Conservation (phyloP, 441 rosid genomes). For the Hura crepitans region DNA sequence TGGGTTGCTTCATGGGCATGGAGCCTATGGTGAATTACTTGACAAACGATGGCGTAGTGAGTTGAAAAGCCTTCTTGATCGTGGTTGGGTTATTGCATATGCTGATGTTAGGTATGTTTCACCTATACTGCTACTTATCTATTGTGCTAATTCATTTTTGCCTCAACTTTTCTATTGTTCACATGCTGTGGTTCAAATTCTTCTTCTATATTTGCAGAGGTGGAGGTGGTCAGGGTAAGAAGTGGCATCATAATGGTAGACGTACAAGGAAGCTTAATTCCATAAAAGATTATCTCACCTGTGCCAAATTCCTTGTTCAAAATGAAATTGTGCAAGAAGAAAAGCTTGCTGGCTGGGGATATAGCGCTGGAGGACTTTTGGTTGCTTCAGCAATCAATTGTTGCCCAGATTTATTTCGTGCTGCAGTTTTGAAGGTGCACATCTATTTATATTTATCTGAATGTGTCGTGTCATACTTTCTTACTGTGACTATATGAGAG, state of each 20-base stretch:
- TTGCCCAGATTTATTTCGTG: conserved; percentile 67
- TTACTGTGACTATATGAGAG: background rate
- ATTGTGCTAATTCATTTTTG: conserved; percentile 10
- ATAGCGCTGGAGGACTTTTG: conserved; percentile 90
- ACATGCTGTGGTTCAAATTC: background rate
- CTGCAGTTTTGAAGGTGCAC: conserved; percentile 75
- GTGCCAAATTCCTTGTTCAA: conserved; percentile 67
- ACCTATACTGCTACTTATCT: background rate
- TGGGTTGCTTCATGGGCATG: conserved; percentile 86
- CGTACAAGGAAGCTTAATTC: conserved; percentile 60
- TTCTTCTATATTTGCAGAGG: conserved; percentile 49
- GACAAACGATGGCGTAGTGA: conserved; percentile 92
- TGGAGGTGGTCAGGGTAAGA: conserved; percentile 83
- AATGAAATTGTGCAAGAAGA: conserved; percentile 61
- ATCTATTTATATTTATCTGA: background rate
- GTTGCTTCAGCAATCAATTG: conserved; percentile 88
- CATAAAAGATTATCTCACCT: conserved; percentile 65
- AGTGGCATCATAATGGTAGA: conserved; percentile 80
- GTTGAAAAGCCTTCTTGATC: conserved; percentile 95
- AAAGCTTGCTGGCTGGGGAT: conserved; percentile 91
- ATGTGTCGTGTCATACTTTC: no score
- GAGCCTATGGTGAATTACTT: conserved; percentile 90
- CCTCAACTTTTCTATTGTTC: conserved; percentile 2
- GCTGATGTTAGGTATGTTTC: conserved; percentile 87
- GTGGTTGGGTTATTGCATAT: conserved; percentile 93